Conservation (phyloP, 2,329 filamentous ascomycete genomes). For the Madurella fahalii region DNA sequence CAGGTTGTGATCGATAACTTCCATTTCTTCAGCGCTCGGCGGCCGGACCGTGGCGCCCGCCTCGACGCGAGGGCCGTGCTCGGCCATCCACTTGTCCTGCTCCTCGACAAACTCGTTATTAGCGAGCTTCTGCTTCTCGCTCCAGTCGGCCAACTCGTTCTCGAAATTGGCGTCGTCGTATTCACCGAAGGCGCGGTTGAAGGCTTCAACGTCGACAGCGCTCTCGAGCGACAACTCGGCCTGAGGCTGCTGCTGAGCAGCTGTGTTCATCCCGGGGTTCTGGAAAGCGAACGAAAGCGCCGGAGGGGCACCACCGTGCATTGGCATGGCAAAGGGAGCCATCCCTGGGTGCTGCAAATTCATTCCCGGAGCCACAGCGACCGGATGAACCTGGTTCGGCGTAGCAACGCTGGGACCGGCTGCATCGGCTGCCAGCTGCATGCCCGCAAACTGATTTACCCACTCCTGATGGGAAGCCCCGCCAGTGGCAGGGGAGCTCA, state of each 20-base stretch:
- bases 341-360: conserved; percentile 3
- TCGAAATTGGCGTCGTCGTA: conserved; percentile 25
- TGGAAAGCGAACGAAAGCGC: conserved; percentile 3
- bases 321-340: conserved; percentile 4
- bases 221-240: conserved; percentile 1
- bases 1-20: conserved; percentile 24
- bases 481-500: conserved; percentile 15
- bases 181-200: conserved; percentile 28
- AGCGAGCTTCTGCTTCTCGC: conserved; percentile 12
- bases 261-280: conserved; percentile 3
- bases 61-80: conserved; percentile 27
- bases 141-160: conserved; percentile 19
- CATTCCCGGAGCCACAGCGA: conserved; percentile 4
- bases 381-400: background rate
- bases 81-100: conserved; percentile 31
- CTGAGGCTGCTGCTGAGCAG: conserved; percentile 7
- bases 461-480: conserved; percentile 17
- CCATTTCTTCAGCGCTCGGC: conserved; percentile 19
- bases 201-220: conserved; percentile 23
- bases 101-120: conserved; percentile 17
- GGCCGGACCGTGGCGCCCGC: conserved; percentile 4
- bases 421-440: conserved; percentile 17
- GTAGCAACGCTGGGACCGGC: conserved; percentile 10
- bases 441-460: conserved; percentile 22
- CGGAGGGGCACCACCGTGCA: conserved; percentile 1